Conservation (phyloP, 2,329 filamentous ascomycete genomes). For the Exophiala bonariae region DNA sequence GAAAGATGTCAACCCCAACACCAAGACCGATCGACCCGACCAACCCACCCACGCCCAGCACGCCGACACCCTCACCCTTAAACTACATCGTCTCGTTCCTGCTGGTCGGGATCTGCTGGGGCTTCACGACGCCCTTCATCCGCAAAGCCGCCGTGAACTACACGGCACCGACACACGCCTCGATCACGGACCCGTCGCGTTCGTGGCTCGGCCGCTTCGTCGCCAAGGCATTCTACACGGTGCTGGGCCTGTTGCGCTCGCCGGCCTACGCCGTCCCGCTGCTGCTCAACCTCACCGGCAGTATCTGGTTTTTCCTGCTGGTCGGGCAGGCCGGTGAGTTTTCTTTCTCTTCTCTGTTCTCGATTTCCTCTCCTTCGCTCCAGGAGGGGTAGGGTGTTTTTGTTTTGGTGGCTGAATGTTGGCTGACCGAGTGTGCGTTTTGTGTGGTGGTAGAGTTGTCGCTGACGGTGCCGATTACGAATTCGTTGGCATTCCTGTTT, state of each 20-base stretch:
- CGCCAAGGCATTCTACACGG: slow-evolving; percentile 69
- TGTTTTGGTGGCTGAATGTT: too few relatives aligned
- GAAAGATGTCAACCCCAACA: slow-evolving; percentile 1
- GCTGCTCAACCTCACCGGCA: slow-evolving; percentile 85
- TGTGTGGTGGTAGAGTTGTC: slow-evolving; percentile 67
- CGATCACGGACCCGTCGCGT: slow-evolving; percentile 34
- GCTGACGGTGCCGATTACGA: slow-evolving; percentile 90
- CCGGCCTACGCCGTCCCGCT: slow-evolving; percentile 83
- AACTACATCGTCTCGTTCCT: slow-evolving; percentile 89
- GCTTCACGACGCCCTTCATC: slow-evolving; percentile 90
- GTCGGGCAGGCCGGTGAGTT: slow-evolving; percentile 85
- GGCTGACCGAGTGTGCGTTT: too few relatives aligned
- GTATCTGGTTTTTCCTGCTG: slow-evolving; percentile 93
- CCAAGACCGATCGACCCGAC: neutral
- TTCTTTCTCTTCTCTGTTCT: slow-evolving; percentile 9
- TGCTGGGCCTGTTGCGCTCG: slow-evolving; percentile 74
- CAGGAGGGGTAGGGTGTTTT: neutral
- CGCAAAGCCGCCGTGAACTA: slow-evolving; percentile 78
- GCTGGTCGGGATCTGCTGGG: slow-evolving; percentile 84
- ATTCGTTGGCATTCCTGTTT: slow-evolving; percentile 92
- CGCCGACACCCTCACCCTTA: slow-evolving; percentile 49
- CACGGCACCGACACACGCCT: slow-evolving; percentile 52
- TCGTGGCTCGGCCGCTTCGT: slow-evolving; percentile 65
- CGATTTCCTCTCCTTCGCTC: neutral
- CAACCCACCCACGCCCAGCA: slow-evolving; percentile 1